A percentile compares a stretch with the other conserved stretches of the same genome.
phyloP scores from a whole-genome alignment of 257 asterid species.

The Prunella vulgaris region DNA sequence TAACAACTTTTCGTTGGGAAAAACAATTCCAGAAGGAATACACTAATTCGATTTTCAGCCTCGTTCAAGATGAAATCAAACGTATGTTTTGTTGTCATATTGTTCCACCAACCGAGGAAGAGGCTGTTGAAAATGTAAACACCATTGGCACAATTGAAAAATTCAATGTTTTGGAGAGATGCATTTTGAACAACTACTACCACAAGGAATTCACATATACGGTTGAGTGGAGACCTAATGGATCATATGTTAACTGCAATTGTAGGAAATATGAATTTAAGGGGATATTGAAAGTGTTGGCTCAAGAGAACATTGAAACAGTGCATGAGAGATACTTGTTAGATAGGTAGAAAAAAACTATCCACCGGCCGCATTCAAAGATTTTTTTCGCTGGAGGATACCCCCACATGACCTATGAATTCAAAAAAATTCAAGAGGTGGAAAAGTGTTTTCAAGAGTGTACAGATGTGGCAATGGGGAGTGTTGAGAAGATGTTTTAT shows the following conservation, averaged over 20 bases:
- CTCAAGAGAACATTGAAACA: neutral
- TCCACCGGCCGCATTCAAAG: neutral
- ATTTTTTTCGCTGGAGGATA: neutral
- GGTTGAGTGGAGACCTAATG: no score
- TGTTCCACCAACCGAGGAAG: neutral
- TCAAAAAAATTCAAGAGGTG: neutral
- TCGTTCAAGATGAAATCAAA: neutral
- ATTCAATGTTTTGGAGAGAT: no score
- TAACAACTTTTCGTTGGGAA: neutral
- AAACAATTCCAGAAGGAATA: neutral
- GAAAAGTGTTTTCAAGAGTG: neutral
- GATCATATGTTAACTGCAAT: no score
- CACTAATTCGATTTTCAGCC: neutral
- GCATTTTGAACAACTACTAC: no score
- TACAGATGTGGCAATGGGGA: neutral
- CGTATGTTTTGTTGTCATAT: neutral
- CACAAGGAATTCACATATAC: neutral
- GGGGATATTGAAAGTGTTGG: neutral
- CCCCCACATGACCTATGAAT: neutral
- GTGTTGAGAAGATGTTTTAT: neutral
- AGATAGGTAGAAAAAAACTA: neutral
- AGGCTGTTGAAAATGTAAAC: neutral
- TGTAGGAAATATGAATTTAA: no score
- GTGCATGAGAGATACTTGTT: neutral
- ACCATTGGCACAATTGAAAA: neutral